Conservation (phyloP, 306 rosid species). For the Senna siamea region DNA sequence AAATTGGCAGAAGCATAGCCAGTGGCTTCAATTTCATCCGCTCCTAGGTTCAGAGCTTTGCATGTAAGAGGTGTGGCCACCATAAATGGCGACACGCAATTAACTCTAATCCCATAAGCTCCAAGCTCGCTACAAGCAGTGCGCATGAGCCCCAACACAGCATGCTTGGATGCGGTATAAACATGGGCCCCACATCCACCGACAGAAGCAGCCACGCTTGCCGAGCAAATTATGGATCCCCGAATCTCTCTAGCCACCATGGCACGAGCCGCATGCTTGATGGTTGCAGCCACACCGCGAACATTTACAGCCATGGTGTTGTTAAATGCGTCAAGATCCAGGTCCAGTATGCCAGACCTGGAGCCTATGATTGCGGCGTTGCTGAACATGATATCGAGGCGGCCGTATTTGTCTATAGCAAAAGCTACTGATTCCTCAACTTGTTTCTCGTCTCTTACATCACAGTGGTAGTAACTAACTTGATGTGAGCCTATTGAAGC, state of each 20-base stretch:
- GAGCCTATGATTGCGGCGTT: constrained; percentile 71
- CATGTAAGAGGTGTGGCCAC: constrained; percentile 68
- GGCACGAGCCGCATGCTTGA: constrained; percentile 68
- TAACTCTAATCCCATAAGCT: constrained; percentile 72
- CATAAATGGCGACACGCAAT: constrained; percentile 62
- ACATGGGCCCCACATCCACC: constrained; percentile 55
- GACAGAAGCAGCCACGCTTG: constrained; percentile 60
- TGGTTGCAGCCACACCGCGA: constrained; percentile 54
- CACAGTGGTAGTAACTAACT: constrained; percentile 66
- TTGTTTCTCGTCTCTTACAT: constrained; percentile 72
- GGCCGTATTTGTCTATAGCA: constrained; percentile 59
- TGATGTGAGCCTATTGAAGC: constrained; percentile 14
- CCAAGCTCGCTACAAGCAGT: constrained; percentile 71
- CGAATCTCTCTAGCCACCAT: constrained; percentile 57
- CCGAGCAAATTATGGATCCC: constrained; percentile 77
- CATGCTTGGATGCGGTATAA: constrained; percentile 63
- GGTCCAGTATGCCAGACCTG: constrained; percentile 52
- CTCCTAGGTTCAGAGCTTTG: constrained; percentile 30
- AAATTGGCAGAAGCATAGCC: constrained; percentile 44
- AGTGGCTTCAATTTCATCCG: constrained; percentile 47
- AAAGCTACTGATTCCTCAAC: constrained; percentile 59
- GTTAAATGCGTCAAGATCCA: constrained; percentile 58
- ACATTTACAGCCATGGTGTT: constrained; percentile 61
- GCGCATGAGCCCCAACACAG: constrained; percentile 60
- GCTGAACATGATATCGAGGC: constrained; percentile 65